These are phyloP conservation scores for Abrus pulchellus DNA, from an alignment of 306 rosid species.

Conservation along the genomic window DNA sequence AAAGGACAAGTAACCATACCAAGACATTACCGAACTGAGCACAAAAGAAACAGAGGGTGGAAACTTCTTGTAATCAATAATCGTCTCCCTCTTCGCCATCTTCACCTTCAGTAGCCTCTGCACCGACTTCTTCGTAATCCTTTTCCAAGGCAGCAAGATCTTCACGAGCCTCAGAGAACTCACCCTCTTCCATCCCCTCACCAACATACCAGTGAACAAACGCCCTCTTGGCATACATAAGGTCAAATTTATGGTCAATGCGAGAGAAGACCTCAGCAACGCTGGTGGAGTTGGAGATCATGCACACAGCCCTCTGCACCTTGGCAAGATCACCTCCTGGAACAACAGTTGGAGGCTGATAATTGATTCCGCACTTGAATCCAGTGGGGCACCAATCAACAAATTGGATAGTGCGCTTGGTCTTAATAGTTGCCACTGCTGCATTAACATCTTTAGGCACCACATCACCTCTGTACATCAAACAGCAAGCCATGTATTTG, in stretches of 20 bases:
- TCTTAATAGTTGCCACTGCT: conserved; percentile 85
- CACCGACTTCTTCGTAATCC: conserved; percentile 88
- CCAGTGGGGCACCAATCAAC: conserved; percentile 96
- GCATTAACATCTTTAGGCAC: conserved; percentile 92
- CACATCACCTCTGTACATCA: conserved; percentile 91
- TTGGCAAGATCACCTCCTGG: conserved; percentile 92
- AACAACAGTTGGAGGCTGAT: conserved; percentile 90
- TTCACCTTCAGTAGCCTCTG: conserved; percentile 79
- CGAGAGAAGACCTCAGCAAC: conserved; percentile 74
- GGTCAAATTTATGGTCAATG: conserved; percentile 61
- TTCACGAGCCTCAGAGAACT: conserved; percentile 93
- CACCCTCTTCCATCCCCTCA: conserved; percentile 95
- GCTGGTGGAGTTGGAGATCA: conserved; percentile 84
- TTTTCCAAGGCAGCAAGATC: conserved; percentile 85
- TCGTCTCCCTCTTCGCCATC: conserved; percentile 78
- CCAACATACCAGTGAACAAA: conserved; percentile 94
- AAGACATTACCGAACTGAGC: not conserved
- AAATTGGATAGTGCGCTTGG: conserved; percentile 82
- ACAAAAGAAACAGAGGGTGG: conserved; percentile 1
- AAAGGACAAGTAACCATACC: conserved; percentile 12
- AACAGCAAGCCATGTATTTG: conserved; percentile 90
- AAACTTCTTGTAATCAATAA: conserved; percentile 52
- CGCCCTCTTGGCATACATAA: conserved; percentile 70
- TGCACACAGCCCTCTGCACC: conserved; percentile 89
- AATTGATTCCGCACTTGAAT: conserved; percentile 87